Evolutionary conservation across 2,329 filamentous ascomycete genomes (phyloP), one percentile per base, ranked within the genome.

Genomic region (Fusarium camptoceras): DNA sequence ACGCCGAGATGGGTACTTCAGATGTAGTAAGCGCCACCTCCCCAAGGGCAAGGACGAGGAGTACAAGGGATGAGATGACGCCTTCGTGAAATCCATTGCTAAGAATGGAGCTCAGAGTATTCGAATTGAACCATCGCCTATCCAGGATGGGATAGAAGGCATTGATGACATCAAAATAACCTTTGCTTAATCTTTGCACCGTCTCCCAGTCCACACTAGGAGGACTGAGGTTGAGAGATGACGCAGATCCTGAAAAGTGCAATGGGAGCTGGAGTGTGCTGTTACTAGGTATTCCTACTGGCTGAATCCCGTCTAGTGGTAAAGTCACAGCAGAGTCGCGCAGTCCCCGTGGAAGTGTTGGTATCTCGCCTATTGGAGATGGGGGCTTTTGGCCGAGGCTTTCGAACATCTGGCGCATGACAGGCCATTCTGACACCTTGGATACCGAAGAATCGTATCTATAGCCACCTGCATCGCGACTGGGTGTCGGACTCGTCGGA

Each of bases 141-240:
- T 89, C 87, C 73, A 90, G 80, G 39, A 90, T 83, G 1, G 88
- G 88, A 70, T 86, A 85, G 16, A 89, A 73, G 15, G 87, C 80
- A 73, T 90, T 89, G 77, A 88, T 87, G 3, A 83, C 85, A 70
- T 88, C 84, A 73, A 90, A 90, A 72, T 87, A 90, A 1, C 83
- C 81, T 50, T 85, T 85, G 60, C 83, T 82, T 39, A 87, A 79
- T 25, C 80, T 78, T 60, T 84, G 81, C 77, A 89, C 85, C 5
- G 80, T 79, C 8, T 87, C 84, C 75, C 83, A 83, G 15, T 80
- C 82, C 49, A 89, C 68, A 25, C 66, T 73, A 4, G 74, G 64
- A 8, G 62, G 59, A 16, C 42, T 73, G 1, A 70, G 49, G 27
- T 63, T 66, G n/a, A 74, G 59, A 28, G 59, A 27, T 12, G 67